Evolutionary conservation across 108 stramenopile species (phyloP), one percentile per base, ranked within the genome.

Genomic region (Pseudonitzschia delicatissima): DNA sequence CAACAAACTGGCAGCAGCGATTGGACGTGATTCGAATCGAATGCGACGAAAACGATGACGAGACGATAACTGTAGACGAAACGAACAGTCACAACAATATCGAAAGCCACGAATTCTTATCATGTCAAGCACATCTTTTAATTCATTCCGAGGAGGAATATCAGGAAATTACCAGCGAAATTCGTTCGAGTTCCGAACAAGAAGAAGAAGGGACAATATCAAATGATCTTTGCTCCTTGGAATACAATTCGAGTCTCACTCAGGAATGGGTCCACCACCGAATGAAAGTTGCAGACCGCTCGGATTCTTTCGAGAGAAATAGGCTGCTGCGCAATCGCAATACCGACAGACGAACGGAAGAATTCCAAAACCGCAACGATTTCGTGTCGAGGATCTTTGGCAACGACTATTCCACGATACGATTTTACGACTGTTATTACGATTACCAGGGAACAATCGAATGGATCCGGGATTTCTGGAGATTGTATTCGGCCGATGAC

Each of bases 391-490:
- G n/a, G n/a, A n/a, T n/a, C n/a, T n/a, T n/a, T n/a, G n/a, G n/a
- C n/a, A n/a, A n/a, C n/a, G n/a, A n/a, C n/a, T 61, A 61, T 36
- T 61, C 60, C 20, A 37, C 36, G 3, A 61, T 61, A 0, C 31
- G 2, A 0, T 2, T 5, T 0, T 27, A 42, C 26, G 55, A 68
- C 4, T 68, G 67, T 45, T 68, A 45, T 58, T 45, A 45, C 26
- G 67, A 68, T 57, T 58, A 58, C 40, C 18, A 57, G 32, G 67
- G 67, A 12, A 51, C 57, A 4, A 58, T 68, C 0, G 35, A 36
- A 13, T 57, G 39, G 29, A 40, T 68, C 3, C 27, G 58, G 45
- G 57, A 57, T 45, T 45, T 68, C 35, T 40, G 45, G 0, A 21
- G 0, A 26, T 0, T 15, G 13, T 17, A 55, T 28, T 18, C 8